phyloP scores from a whole-genome alignment of 176 grass and related monocot genomes.

The Avena eriantha region DNA sequence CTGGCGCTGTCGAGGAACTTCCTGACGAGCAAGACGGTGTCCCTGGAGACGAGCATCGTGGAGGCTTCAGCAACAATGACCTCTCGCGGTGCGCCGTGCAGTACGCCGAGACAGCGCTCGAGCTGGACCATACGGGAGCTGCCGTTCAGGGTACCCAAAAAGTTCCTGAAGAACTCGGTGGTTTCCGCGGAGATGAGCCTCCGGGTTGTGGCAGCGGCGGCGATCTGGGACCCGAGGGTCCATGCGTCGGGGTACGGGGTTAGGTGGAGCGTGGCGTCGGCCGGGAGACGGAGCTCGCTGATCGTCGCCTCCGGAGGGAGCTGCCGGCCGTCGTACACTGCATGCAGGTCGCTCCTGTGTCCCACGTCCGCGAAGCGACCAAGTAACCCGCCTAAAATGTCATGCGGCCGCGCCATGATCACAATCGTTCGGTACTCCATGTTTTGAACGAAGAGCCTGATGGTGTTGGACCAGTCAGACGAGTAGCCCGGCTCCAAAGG shows the following conservation, averaged over 20 bases:
- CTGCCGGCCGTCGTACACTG: background rate
- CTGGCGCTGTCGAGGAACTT: background rate
- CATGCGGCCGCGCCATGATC: background rate
- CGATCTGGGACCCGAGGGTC: background rate
- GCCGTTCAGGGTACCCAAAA: background rate
- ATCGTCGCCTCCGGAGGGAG: background rate
- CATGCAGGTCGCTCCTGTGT: background rate
- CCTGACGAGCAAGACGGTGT: background rate
- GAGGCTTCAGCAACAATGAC: background rate
- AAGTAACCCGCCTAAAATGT: background rate
- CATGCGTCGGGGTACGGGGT: background rate
- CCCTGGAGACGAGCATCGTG: background rate
- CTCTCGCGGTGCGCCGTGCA: background rate
- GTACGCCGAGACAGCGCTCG: background rate
- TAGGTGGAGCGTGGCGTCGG: background rate
- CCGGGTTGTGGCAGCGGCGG: background rate
- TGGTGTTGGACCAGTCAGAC: background rate
- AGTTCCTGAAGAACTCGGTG: background rate
- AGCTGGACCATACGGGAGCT: background rate
- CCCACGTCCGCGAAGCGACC: background rate
- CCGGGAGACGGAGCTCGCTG: background rate
- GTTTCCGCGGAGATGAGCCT: background rate
- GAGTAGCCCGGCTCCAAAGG: background rate
- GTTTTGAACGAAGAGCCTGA: background rate
- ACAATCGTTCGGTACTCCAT: background rate